Conservation (phyloP, 495 filamentous ascomycete genomes). For the Clohesyomyces aquaticus region DNA sequence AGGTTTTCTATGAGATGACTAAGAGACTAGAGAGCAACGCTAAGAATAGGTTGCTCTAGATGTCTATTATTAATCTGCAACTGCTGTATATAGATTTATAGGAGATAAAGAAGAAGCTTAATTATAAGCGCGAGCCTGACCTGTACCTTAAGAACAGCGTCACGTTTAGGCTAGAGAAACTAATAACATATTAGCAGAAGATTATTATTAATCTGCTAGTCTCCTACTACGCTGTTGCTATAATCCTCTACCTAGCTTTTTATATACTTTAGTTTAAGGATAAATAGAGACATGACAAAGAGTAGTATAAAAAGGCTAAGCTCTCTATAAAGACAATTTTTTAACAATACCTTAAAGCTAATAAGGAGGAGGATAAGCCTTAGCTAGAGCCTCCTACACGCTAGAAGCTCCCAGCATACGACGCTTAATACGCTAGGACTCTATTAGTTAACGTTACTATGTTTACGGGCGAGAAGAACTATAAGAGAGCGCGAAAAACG, state of each 20-base stretch:
- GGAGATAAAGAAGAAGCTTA: background rate
- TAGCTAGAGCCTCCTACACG: background rate
- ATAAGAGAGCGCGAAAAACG: background rate
- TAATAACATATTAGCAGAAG: background rate
- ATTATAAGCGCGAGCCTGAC: background rate
- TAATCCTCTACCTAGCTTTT: too few relatives aligned
- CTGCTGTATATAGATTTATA: background rate
- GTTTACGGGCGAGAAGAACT: background rate
- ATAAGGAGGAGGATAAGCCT: background rate
- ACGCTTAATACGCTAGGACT: background rate
- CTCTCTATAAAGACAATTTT: too few relatives aligned
- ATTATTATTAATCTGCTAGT: background rate
- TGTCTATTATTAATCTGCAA: background rate
- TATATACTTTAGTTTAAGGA: too few relatives aligned
- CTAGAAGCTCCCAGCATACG: background rate
- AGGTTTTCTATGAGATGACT: conserved; percentile 6
- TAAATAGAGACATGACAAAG: too few relatives aligned
- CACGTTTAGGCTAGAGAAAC: background rate
- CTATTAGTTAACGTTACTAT: background rate
- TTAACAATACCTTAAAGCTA: conserved; percentile 2
- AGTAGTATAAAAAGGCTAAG: too few relatives aligned
- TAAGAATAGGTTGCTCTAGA: background rate
- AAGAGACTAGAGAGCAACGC: background rate
- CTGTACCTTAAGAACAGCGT: background rate
- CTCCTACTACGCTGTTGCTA: too few relatives aligned